Evolutionary conservation across 805 yeast species (phyloP), one percentile per base, ranked within the genome.

Genomic region (Saccharomycopsis sp.): DNA sequence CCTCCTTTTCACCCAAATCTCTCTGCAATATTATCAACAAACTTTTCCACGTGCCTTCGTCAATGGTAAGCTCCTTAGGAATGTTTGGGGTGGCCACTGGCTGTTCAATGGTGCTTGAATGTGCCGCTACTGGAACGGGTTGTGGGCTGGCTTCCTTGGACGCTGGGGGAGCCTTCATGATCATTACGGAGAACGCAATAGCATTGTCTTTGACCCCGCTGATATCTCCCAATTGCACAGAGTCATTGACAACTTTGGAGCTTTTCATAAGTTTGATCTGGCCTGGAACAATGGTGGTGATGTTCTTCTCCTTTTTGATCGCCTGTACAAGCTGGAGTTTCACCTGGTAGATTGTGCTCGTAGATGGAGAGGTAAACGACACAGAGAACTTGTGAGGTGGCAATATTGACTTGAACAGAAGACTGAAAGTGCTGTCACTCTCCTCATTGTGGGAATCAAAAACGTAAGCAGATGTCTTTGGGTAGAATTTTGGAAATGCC

Each of bases 191-290:
- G 20, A 46, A 18, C 4, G 44, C 17, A 4, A 43, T 13, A 5
- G 18, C 36, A 19, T 20, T 30, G 16, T 40, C 30, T 10, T 36
- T 36, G 2, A 20, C 35, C n/a, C n/a, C 29, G 4, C 37, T 38
- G 9, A 46, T 4, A 32, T 36, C 39, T 18, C 25, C 27, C 25
- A 46, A 40, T 33, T 33, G 35, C 4, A 32, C 17, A 8, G 45
- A 36, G 32, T 46, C 49, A 17, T 36, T 30, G 5, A 44, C 39
- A 10, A 46, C 49, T 30, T 46, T 46, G n/a, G 47, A 43, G 23
- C 42, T 46, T 7, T 42, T 30, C 36, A 46, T 34, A 9, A 46
- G 37, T 31, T 46, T 46, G 18, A 46, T 33, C 15, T 46, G 47
- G 10, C 34, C 8, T 3, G 16, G 23, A 5, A 31, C 17, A n/a